Evolutionary conservation across 805 yeast genomes (phyloP).

Genomic region (Yarrowia deformans): DNA sequence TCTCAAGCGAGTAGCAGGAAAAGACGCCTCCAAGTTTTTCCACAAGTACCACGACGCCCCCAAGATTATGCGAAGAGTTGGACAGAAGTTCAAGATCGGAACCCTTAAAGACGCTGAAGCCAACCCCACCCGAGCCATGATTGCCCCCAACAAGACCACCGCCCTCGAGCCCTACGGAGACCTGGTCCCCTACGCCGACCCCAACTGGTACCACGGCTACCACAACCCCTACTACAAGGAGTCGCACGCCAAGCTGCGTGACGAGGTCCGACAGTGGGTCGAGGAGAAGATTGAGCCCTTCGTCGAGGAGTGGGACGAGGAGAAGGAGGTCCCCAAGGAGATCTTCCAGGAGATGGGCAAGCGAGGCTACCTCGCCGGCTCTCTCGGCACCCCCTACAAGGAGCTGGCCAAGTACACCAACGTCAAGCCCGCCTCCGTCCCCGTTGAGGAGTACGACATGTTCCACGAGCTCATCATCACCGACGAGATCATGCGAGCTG

Average conservation of each 20-base stretch:
- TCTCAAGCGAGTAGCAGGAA: conserved; percentile 79
- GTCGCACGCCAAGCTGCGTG: conserved; percentile 53
- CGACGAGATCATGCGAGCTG: conserved; percentile 53
- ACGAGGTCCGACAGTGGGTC: conserved; percentile 53
- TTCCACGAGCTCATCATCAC: conserved; percentile 53
- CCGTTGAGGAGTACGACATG: conserved; percentile 52
- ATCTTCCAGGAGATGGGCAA: conserved; percentile 51
- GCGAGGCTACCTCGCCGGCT: conserved; percentile 54
- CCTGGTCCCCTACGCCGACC: conserved; percentile 53
- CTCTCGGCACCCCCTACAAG: conserved; percentile 49
- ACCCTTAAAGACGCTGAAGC: conserved; percentile 39
- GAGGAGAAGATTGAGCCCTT: conserved; percentile 52
- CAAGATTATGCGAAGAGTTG: conserved; percentile 50
- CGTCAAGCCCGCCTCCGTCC: conserved; percentile 50
- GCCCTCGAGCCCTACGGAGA: conserved; percentile 45
- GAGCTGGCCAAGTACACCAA: conserved; percentile 53
- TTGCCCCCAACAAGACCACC: conserved; percentile 41
- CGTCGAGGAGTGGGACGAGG: conserved; percentile 56
- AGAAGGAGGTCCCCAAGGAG: conserved; percentile 50
- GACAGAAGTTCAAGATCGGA: conserved; percentile 50
- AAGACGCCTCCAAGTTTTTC: conserved; percentile 74
- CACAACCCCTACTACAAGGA: conserved; percentile 52
- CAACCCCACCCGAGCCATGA: conserved; percentile 42
- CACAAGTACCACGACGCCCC: conserved; percentile 56
- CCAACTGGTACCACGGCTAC: conserved; percentile 54